Conservation (phyloP, 305 asterid genomes). For the Fraxinus albicans region DNA sequence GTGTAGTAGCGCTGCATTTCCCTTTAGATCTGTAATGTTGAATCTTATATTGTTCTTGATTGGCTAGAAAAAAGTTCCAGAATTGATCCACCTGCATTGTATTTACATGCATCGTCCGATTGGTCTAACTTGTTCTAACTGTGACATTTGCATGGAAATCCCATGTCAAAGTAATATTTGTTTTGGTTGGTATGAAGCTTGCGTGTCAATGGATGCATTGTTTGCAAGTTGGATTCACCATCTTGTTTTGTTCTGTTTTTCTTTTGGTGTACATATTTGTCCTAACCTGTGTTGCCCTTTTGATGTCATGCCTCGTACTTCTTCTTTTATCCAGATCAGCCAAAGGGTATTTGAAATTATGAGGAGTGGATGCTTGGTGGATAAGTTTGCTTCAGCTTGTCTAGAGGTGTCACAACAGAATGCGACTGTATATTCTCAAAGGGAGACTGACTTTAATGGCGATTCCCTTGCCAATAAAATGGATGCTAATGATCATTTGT, state of each 20-base stretch:
- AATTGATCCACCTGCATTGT: background rate
- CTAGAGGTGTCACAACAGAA: constrained; percentile 32
- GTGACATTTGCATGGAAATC: background rate
- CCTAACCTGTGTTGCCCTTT: constrained; percentile 3
- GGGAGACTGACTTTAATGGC: constrained; percentile 36
- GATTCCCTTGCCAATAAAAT: constrained; percentile 36
- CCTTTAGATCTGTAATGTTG: background rate
- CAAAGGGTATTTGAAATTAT: constrained; percentile 73
- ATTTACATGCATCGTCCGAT: background rate
- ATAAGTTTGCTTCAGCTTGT: constrained; percentile 39
- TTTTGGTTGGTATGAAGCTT: background rate
- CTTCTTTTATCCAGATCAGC: constrained; percentile 60
- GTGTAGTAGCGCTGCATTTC: background rate
- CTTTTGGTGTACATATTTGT: background rate
- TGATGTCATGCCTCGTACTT: background rate
- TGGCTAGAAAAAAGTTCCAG: background rate
- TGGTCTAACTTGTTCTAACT: background rate
- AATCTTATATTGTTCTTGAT: background rate
- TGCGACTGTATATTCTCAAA: constrained; percentile 35
- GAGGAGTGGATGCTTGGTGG: constrained; percentile 38
- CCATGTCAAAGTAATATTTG: background rate
- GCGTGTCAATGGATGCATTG: constrained; percentile 3
- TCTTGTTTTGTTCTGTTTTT: constrained; percentile 15
- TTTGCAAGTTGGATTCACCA: constrained; percentile 12
- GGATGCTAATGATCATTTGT: constrained; percentile 23